Evolutionary conservation across 2,329 filamentous ascomycete species (phyloP), one percentile per base, ranked within the genome.

Genomic region (Calonectria naviculata): DNA sequence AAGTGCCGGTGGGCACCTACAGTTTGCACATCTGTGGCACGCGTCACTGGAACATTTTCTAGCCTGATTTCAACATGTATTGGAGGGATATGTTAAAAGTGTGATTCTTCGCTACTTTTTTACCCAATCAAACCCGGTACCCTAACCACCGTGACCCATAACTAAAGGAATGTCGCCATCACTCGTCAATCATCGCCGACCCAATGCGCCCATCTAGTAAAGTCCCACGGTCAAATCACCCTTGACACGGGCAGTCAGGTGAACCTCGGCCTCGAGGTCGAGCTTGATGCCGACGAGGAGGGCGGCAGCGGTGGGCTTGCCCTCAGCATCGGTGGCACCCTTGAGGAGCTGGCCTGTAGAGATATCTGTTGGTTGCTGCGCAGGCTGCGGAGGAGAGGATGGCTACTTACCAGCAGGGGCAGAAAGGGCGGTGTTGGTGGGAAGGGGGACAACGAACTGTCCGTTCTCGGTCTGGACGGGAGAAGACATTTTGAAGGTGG

Each of bases 251-350:
- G 89, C 89, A 19, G 89, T 91, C 73, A 91, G 81, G 78, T 91
- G 89, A 47, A 91, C 87, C 79, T 91, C 89, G 15, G 89, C 89
- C 79, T 91, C 89, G 26, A 91, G 81, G 78, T 91, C 89, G 34
- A 91, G 84, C 84, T 91, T 91, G 83, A 91, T 90, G 68, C 89
- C 89, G 34, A 91, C 85, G 76, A 91, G 84, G 47, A 91, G 83
- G 2, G 88, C 89, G 3, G 90, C 88, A 46, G 87, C 82, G 81
- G 89, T 91, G 69, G 88, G 83, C 75, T 89, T 87, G 71, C 90
- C 89, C 65, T 90, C 83, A 42, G 88, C 87, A 71, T 90, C 88
- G 29, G 87, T 86, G 15, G 89, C 85, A 12, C 89, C 89, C 80
- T 87, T 88, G 72, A 91, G 86, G 36, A 91, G 85, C 73, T 86